These are phyloP conservation scores for Ustilago bromivora DNA, from an alignment of 1,284 basidiomycete species.

Conservation along the genomic window DNA sequence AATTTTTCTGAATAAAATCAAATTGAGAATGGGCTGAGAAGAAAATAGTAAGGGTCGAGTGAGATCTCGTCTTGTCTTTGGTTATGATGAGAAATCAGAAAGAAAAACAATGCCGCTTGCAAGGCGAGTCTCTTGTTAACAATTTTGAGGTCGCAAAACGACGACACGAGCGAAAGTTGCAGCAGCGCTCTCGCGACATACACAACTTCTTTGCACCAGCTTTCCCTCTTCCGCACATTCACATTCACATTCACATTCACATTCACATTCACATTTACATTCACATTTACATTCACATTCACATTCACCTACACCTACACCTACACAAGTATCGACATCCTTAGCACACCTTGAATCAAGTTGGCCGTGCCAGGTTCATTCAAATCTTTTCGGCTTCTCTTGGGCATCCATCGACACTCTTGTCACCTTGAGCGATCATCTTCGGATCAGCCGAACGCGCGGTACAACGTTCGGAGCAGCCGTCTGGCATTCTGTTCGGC, in stretches of 20 bases:
- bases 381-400: neutral
- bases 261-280: neutral
- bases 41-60: neutral
- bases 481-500: neutral
- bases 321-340: neutral
- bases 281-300: neutral
- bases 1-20: neutral
- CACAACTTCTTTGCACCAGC: neutral
- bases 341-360: neutral
- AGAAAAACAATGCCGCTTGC: neutral
- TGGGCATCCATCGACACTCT: neutral
- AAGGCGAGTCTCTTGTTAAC: neutral
- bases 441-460: neutral
- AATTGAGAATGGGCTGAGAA: neutral
- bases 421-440: neutral
- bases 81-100: conserved; percentile 3
- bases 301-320: neutral
- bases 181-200: conserved; percentile 19
- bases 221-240: neutral
- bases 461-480: conserved; percentile 7
- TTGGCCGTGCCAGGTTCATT: neutral
- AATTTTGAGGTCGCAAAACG: neutral
- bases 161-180: neutral
- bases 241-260: neutral
- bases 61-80: conserved; percentile 1